These are phyloP conservation scores for Alternaria sp. DNA, from an alignment of 2,329 filamentous ascomycete species.

Conservation along the genomic window DNA sequence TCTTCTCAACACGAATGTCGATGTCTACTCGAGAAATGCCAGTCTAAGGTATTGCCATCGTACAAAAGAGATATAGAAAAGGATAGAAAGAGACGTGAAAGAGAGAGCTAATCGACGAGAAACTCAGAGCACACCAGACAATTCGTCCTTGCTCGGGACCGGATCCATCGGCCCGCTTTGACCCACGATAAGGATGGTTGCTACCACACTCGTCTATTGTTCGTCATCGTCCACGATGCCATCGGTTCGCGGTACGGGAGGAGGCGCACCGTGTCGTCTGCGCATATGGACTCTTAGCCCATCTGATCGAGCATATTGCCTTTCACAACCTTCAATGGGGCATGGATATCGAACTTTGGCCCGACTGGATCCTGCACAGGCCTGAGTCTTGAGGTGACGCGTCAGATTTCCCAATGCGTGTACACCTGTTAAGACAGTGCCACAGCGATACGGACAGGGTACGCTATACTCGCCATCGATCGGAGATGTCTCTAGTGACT, in stretches of 20 bases:
- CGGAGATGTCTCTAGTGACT: not conserved
- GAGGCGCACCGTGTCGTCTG: conserved; percentile 24
- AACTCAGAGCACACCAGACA: not conserved
- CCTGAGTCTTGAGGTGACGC: conserved; percentile 37
- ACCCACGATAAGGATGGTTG: not conserved
- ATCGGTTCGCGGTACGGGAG: conserved; percentile 3
- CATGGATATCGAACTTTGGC: conserved; percentile 28
- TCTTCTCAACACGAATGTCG: not conserved
- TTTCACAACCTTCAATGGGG: conserved; percentile 28
- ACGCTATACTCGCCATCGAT: conserved; percentile 16
- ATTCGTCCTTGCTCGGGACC: not conserved
- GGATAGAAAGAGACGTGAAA: not conserved
- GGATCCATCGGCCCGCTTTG: not conserved
- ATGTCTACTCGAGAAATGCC: not conserved
- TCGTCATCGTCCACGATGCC: conserved; percentile 5
- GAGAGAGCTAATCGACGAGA: not conserved
- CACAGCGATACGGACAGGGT: conserved; percentile 34
- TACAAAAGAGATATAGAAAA: not conserved
- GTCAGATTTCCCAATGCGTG: conserved; percentile 43
- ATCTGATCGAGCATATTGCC: conserved; percentile 40
- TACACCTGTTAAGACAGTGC: conserved; percentile 30
- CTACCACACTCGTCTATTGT: not conserved
- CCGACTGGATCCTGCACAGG: conserved; percentile 28
- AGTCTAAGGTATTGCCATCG: not conserved
- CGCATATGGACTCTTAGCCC: conserved; percentile 31